Conservation (phyloP, 2,329 filamentous ascomycete genomes). For the Camillea tinctor region DNA sequence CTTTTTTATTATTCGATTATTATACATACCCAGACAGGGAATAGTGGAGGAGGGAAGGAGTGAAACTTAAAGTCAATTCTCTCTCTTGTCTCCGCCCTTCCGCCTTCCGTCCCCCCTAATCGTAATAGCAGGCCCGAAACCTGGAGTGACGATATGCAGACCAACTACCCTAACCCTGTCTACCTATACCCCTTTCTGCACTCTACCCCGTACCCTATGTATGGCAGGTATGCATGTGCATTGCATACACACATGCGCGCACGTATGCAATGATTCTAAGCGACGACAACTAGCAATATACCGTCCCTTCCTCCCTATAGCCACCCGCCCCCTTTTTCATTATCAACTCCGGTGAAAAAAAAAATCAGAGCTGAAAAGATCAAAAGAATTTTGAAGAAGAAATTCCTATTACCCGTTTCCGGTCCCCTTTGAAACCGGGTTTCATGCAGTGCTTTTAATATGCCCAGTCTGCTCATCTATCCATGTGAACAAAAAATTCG, state of each 20-base stretch:
- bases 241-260: background rate
- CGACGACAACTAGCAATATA: background rate
- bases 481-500: background rate
- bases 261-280: background rate
- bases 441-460: background rate
- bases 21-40: too few species aligned
- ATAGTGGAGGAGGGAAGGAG: too few species aligned
- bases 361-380: background rate
- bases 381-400: background rate
- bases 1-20: too few species aligned
- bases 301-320: background rate
- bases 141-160: background rate
- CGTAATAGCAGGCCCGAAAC: background rate
- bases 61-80: background rate
- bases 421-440: background rate
- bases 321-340: background rate
- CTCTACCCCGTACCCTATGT: background rate
- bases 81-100: background rate
- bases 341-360: background rate
- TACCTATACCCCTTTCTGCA: background rate
- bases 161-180: background rate
- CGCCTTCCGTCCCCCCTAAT: background rate
- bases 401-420: background rate
- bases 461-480: background rate
- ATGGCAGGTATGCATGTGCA: background rate